phyloP scores from a whole-genome alignment of 306 rosid genomes.

The Cicer arietinum region DNA sequence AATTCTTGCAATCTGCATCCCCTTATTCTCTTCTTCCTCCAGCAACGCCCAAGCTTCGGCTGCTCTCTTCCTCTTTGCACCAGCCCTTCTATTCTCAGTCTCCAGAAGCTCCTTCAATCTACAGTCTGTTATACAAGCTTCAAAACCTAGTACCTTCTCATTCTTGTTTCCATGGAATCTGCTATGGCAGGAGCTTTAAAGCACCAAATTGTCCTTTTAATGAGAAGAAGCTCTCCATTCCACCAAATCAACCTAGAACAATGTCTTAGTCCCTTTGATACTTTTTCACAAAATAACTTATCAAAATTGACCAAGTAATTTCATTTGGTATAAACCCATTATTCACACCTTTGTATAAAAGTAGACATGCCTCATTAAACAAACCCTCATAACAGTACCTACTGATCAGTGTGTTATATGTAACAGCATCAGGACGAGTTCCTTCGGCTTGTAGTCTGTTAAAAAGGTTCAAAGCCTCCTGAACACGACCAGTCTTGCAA shows the following conservation, averaged over 20 bases:
- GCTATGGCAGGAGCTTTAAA: neutral
- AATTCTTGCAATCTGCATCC: conserved; percentile 9
- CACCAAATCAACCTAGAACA: conserved; percentile 34
- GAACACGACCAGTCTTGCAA: conserved; percentile 66
- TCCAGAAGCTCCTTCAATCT: neutral
- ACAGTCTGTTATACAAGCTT: neutral
- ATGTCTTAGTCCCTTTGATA: conserved; percentile 39
- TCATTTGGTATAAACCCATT: conserved; percentile 77
- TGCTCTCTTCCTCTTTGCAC: no score
- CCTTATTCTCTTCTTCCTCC: conserved; percentile 59
- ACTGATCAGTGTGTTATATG: conserved; percentile 79
- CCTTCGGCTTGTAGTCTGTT: conserved; percentile 74
- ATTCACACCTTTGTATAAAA: conserved; percentile 68
- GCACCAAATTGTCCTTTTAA: neutral
- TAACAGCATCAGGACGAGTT: conserved; percentile 68
- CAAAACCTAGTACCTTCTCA: no score
- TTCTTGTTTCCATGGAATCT: neutral
- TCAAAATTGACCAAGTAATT: conserved; percentile 78
- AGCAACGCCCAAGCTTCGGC: neutral
- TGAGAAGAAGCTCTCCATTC: neutral
- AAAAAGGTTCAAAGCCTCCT: conserved; percentile 77
- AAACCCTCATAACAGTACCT: conserved; percentile 71
- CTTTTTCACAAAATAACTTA: conserved; percentile 54
- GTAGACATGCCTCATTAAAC: conserved; percentile 66
- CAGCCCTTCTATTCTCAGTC: no score